These are phyloP conservation scores for Xylaria curta DNA, from an alignment of 495 filamentous ascomycete species.

Conservation along the genomic window DNA sequence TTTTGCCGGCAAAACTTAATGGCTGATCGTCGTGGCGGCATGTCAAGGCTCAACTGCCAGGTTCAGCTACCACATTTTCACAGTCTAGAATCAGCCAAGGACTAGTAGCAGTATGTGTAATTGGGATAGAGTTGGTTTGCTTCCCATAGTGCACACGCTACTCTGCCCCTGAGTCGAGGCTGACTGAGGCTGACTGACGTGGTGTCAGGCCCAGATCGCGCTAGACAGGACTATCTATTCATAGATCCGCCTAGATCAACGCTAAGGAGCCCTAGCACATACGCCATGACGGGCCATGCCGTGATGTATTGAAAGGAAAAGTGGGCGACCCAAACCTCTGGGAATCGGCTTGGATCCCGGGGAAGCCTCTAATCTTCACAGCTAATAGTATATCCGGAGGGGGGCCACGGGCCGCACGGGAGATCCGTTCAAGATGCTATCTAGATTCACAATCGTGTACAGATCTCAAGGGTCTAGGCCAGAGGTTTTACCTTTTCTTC, in stretches of 20 bases:
- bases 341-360: background rate
- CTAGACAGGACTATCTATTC: background rate
- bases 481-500: background rate
- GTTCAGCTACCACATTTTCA: too few relatives aligned
- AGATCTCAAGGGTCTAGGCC: conserved; percentile 1
- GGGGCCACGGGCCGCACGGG: too few relatives aligned
- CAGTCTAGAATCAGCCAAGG: too few relatives aligned
- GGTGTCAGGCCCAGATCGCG: background rate
- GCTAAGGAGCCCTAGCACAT: background rate
- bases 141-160: too few relatives aligned
- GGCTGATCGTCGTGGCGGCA: too few relatives aligned
- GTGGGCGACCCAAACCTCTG: background rate
- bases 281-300: background rate
- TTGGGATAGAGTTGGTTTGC: too few relatives aligned
- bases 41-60: too few relatives aligned
- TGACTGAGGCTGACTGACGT: background rate
- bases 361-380: too few relatives aligned
- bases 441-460: background rate
- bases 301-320: background rate
- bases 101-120: too few relatives aligned
- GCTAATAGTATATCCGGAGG: too few relatives aligned
- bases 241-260: background rate
- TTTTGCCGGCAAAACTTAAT: too few relatives aligned
- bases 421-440: background rate
- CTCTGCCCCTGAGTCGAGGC: background rate